Percentiles rank a stretch among this genome's conserved stretches.
Conservation (phyloP, 805 yeast species). For the Ogataea naganishii region DNA sequence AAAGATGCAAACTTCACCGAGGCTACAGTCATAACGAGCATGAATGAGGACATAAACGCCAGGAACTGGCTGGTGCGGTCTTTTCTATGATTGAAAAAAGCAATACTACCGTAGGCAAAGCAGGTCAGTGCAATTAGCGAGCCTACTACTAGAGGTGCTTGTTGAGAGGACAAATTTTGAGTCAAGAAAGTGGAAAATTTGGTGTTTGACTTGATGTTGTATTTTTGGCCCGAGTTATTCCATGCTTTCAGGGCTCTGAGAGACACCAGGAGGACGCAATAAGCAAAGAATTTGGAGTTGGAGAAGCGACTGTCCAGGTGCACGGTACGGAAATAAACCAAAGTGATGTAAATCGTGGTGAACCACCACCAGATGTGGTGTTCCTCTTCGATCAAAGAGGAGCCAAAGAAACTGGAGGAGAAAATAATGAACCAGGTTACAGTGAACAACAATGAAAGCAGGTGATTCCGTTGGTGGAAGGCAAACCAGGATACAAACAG, state of each 20-base stretch:
- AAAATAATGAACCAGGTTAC: conserved; percentile 26
- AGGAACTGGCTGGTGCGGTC: conserved; percentile 8
- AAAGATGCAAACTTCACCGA: conserved; percentile 18
- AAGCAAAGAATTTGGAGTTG: conserved; percentile 4
- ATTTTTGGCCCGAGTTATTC: conserved; percentile 89
- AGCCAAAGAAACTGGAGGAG: conserved; percentile 63
- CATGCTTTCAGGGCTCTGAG: conserved; percentile 67
- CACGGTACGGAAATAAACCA: conserved; percentile 9
- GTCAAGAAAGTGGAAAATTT: conserved; percentile 39
- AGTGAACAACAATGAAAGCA: conserved; percentile 13
- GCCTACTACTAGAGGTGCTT: conserved; percentile 15
- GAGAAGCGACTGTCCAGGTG: conserved; percentile 2
- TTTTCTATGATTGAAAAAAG: conserved; percentile 5
- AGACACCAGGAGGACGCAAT: conserved; percentile 21
- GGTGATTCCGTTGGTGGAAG: conserved; percentile 4
- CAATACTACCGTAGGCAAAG: conserved; percentile 6
- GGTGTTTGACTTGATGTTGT: conserved; percentile 34
- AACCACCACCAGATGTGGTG: conserved; percentile 95
- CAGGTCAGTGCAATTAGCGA: conserved; percentile 10
- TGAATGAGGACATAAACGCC: conserved; percentile 37
- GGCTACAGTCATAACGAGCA: conserved; percentile 27
- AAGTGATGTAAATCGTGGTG: conserved; percentile 25
- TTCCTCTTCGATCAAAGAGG: conserved; percentile 91
- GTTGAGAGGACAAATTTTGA: conserved; percentile 7
- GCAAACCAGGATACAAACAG: conserved; percentile 19